Percentiles rank a stretch among this genome's conserved stretches.
phyloP scores from a whole-genome alignment of 2,329 filamentous ascomycete genomes.

The Fusarium cicatricum region DNA sequence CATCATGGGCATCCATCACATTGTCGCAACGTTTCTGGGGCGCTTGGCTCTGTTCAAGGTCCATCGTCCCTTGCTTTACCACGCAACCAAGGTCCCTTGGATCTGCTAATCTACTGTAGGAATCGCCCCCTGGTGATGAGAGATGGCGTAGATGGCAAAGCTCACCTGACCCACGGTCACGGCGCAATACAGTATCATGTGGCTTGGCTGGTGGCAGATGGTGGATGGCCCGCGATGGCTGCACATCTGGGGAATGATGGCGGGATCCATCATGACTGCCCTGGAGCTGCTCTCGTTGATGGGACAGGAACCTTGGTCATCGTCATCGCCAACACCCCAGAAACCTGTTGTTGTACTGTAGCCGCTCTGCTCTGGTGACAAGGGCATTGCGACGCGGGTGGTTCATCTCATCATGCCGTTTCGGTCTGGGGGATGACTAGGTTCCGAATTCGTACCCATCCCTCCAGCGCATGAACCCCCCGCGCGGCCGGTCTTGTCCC shows the following conservation, averaged over 20 bases:
- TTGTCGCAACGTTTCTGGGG: constrained; percentile 13
- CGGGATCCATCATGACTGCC: constrained; percentile 10
- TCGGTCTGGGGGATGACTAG: neutral
- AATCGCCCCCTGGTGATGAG: constrained; percentile 28
- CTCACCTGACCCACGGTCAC: constrained; percentile 44
- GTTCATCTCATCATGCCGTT: constrained; percentile 9
- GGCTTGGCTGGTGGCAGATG: constrained; percentile 28
- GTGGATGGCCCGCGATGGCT: no score
- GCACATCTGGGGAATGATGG: constrained; percentile 11
- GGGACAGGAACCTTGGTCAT: constrained; percentile 17
- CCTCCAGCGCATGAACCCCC: constrained; percentile 28
- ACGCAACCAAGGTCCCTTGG: constrained; percentile 2
- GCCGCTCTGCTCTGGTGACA: neutral
- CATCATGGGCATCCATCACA: constrained; percentile 2
- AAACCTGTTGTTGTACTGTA: constrained; percentile 28
- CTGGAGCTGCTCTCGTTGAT: constrained; percentile 5
- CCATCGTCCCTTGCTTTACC: constrained; percentile 31
- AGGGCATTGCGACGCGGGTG: neutral
- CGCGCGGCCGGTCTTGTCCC: constrained; percentile 11
- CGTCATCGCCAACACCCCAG: constrained; percentile 14
- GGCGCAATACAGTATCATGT: constrained; percentile 40
- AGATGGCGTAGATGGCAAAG: constrained; percentile 42
- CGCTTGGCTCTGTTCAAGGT: constrained; percentile 6
- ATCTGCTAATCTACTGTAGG: constrained; percentile 31
- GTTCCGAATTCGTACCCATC: constrained; percentile 27